Evolutionary conservation across 805 yeast species (phyloP), one percentile per base, ranked within the genome.

Genomic region (Lachancea kluyveri): DNA sequence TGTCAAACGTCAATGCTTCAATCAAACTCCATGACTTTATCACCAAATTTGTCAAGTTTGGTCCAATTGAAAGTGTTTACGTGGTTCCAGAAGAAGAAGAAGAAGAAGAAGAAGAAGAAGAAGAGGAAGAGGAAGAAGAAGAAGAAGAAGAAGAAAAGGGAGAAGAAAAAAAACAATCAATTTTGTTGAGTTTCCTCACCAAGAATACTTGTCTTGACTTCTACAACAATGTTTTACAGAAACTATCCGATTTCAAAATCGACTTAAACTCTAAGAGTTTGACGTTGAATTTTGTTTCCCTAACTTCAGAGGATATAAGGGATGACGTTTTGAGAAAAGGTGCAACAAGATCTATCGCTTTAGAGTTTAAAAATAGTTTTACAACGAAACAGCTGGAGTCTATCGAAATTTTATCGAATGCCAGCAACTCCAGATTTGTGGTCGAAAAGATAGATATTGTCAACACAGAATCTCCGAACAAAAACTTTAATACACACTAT

Each of bases 11-110:
- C 11, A 41, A 42, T 33, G 31, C 38, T 16, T 38, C 48, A 5
- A 37, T 50, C 5, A 37, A 38, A 20, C 19, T 53, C 5, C 48
- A 48, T 25, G 33, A 40, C 10, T 52, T 55, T 33, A 40, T 48
- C 10, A 31, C 74, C 25, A 65, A 72, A 27, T 53, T 59, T 19
- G 62, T 78, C 7, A 71, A 70, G 25, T 65, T 51, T 48, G 84
- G 82, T 3, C 81, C 84, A 1, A 65, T 79, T 21, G 87, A 79
- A 50, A 72, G 71, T 43, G 65, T 75, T 39, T 65, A 67, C 33
- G 49, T 72, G 36, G 37, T 48, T 12, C 21, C 25, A 10, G 13
- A 31, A 2, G 69, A 60, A 4, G n/a, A n/a, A n/a, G n/a, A 72
- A 60, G n/a, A 62, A 47, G 15, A 63, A 48, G 10, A 64, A 58